phyloP scores from a whole-genome alignment of 2,329 filamentous ascomycete genomes.

The Xylaria multiplex region DNA sequence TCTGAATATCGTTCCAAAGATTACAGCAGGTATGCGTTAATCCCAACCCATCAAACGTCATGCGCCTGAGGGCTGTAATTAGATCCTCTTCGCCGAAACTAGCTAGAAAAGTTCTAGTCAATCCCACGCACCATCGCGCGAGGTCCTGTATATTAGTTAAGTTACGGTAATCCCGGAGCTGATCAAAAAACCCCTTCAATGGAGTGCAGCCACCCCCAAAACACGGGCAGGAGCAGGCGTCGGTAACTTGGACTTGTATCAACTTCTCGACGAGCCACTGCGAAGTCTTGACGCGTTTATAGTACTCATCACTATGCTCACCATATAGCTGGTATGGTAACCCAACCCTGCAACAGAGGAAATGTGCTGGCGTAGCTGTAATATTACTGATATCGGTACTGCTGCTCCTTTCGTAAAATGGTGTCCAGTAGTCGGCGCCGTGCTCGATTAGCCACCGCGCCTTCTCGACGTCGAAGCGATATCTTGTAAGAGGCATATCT shows the following conservation, averaged over 20 bases:
- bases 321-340: too few relatives aligned
- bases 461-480: not conserved
- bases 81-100: not conserved
- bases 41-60: conserved; percentile 12
- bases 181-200: not conserved
- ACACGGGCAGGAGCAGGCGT: conserved; percentile 10
- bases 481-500: not conserved
- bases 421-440: conserved; percentile 27
- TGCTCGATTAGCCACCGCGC: conserved; percentile 26
- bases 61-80: not conserved
- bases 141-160: too few relatives aligned
- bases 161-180: not conserved
- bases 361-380: conserved; percentile 11
- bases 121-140: not conserved
- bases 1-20: too few relatives aligned
- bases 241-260: not conserved
- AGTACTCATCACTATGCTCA: not conserved
- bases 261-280: not conserved
- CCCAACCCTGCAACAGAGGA: not conserved
- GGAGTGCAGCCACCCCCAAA: not conserved
- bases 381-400: too few relatives aligned
- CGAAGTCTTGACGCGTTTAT: too few relatives aligned
- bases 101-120: not conserved
- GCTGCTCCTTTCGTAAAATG: not conserved
- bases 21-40: conserved; percentile 20